Conservation (phyloP, 2,329 filamentous ascomycete genomes). For the Incumbomyces delicatus region DNA sequence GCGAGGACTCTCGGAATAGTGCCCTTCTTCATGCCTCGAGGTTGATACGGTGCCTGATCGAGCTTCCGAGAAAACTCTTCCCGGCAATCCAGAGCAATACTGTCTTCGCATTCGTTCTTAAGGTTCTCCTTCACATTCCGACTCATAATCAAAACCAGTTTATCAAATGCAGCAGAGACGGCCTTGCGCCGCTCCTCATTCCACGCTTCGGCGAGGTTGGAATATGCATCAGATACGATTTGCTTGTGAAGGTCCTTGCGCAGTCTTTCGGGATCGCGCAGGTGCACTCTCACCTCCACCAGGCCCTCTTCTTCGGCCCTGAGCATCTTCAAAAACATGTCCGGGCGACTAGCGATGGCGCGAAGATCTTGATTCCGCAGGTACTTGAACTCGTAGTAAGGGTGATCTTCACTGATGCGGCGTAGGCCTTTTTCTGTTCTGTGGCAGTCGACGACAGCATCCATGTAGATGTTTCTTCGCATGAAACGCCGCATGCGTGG, state of each 20-base stretch:
- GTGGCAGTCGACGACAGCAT: conserved; percentile 73
- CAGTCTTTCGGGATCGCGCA: conserved; percentile 69
- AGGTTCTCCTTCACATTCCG: conserved; percentile 93
- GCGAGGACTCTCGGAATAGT: conserved; percentile 80
- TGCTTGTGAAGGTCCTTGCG: conserved; percentile 66
- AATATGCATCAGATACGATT: conserved; percentile 91
- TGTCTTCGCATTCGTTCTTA: conserved; percentile 86
- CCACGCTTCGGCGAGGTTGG: conserved; percentile 90
- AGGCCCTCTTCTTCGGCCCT: conserved; percentile 92
- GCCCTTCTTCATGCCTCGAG: conserved; percentile 81
- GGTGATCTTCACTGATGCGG: conserved; percentile 88
- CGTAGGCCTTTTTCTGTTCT: conserved; percentile 90
- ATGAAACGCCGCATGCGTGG: conserved; percentile 85
- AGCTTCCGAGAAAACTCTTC: conserved; percentile 82
- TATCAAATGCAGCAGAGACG: conserved; percentile 68
- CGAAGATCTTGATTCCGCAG: conserved; percentile 77
- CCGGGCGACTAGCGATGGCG: conserved; percentile 72
- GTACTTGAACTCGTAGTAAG: conserved; percentile 97
- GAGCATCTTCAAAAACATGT: conserved; percentile 92
- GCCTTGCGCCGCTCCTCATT: conserved; percentile 79
- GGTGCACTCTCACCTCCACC: conserved; percentile 69
- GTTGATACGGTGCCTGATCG: conserved; percentile 93
- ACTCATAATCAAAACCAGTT: conserved; percentile 72
- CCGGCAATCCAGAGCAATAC: conserved; percentile 76
- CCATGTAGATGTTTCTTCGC: conserved; percentile 71